Percentiles rank a stretch among this genome's conserved stretches.
Conservation (phyloP, 2,329 filamentous ascomycete genomes). For the Talaromyces sp. region DNA sequence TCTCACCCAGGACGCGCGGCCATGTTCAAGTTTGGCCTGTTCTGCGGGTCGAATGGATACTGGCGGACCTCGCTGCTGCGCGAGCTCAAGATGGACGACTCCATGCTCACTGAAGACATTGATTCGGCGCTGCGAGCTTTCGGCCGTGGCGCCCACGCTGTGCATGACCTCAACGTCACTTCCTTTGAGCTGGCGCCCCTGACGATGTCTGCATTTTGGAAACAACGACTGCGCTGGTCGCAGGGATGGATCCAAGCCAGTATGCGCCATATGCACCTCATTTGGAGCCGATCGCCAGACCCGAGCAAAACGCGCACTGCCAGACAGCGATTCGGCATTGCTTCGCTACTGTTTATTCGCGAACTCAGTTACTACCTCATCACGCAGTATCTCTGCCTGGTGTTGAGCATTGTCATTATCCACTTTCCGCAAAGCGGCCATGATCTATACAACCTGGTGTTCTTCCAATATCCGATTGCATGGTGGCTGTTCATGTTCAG, state of each 20-base stretch:
- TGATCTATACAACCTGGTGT: conserved; percentile 38
- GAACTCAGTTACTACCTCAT: conserved; percentile 47
- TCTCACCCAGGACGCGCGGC: conserved; percentile 45
- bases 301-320: conserved; percentile 31
- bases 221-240: conserved; percentile 47
- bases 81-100: conserved; percentile 46
- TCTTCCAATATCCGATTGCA: conserved; percentile 46
- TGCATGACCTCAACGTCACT: conserved; percentile 46
- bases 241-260: conserved; percentile 49
- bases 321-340: conserved; percentile 38
- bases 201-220: conserved; percentile 42
- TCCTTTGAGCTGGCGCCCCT: conserved; percentile 47
- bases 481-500: conserved; percentile 44
- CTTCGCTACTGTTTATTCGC: conserved; percentile 43
- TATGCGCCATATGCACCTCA: conserved; percentile 37
- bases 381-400: conserved; percentile 44
- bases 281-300: conserved; percentile 31
- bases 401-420: conserved; percentile 42
- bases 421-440: conserved; percentile 37
- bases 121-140: conserved; percentile 46
- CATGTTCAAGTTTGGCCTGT: conserved; percentile 46
- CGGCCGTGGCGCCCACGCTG: conserved; percentile 37
- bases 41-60: conserved; percentile 47
- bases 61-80: conserved; percentile 42
- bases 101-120: conserved; percentile 48